Evolutionary conservation across 164 flowering plant species (phyloP).

Genomic region (Malania oleifera): DNA sequence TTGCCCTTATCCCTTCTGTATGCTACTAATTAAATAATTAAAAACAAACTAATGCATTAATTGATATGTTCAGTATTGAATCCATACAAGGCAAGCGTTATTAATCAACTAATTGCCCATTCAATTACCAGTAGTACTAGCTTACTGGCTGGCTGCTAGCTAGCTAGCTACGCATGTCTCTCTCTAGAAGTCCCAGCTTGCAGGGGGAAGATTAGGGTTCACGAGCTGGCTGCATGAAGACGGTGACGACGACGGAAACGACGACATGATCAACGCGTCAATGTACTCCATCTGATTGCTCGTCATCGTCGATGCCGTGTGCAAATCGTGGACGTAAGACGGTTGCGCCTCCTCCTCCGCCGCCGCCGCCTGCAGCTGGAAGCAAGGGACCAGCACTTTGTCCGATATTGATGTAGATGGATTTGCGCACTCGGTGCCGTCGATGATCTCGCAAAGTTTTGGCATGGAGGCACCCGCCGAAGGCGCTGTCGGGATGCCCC

Average conservation of each 20-base stretch:
- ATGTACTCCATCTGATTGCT: conserved; percentile 25
- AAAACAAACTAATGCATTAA: no score
- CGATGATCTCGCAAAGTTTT: conserved; percentile 22
- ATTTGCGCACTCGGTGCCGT: conserved; percentile 16
- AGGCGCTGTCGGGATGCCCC: conserved; percentile 2
- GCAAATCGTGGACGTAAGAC: conserved; percentile 7
- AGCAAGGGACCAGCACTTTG: conserved; percentile 20
- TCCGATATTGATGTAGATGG: conserved; percentile 19
- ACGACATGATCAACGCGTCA: conserved; percentile 24
- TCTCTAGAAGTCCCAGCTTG: conserved; percentile 25
- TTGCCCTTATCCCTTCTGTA: no score
- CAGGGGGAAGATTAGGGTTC: conserved; percentile 31
- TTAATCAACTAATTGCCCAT: no score
- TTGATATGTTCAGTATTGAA: no score
- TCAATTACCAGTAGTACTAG: not conserved
- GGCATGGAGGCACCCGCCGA: conserved; percentile 19
- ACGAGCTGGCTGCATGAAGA: conserved; percentile 20
- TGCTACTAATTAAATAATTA: no score
- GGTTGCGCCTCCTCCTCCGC: no score
- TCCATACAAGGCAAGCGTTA: no score
- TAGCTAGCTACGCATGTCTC: no score
- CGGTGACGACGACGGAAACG: conserved; percentile 18
- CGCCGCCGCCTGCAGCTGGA: no score
- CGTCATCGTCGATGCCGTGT: not conserved
- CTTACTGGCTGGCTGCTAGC: no score